phyloP scores from a whole-genome alignment of 2,329 filamentous ascomycete genomes.

The Cytospora piceae region DNA sequence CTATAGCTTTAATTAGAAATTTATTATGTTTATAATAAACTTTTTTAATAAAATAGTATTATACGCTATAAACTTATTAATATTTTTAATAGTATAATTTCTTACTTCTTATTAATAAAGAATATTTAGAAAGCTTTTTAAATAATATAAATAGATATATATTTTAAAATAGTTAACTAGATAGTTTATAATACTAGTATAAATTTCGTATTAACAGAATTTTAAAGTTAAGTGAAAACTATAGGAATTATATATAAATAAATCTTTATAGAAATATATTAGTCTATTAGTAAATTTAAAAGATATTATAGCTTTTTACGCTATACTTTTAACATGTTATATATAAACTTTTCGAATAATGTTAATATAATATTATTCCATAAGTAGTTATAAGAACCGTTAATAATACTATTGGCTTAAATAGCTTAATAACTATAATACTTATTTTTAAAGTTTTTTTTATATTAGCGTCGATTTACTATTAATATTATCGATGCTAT shows the following conservation, averaged over 20 bases:
- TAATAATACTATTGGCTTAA: too few species aligned
- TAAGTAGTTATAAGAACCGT: too few species aligned
- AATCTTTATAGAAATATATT: background rate
- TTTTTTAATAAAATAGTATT: too few species aligned
- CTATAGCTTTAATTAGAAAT: background rate
- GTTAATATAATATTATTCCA: too few species aligned
- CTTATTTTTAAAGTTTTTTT: too few species aligned
- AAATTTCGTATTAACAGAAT: background rate
- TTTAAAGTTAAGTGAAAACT: background rate
- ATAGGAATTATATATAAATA: conserved; percentile 2
- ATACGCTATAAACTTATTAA: too few species aligned
- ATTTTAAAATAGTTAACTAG: background rate
- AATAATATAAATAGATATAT: background rate
- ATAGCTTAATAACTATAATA: too few species aligned
- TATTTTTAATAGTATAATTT: background rate
- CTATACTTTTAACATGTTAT: too few species aligned
- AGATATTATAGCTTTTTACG: background rate
- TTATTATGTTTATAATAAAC: background rate
- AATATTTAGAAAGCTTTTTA: background rate
- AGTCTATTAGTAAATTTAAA: background rate
- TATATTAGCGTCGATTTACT: too few species aligned
- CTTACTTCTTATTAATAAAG: background rate
- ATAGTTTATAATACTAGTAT: background rate
- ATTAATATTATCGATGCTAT: too few species aligned
- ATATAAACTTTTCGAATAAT: too few species aligned